Base-by-base conservation (phyloP, 2,329 filamentous ascomycete species). In the Tolypocladium amazonense region DNA sequence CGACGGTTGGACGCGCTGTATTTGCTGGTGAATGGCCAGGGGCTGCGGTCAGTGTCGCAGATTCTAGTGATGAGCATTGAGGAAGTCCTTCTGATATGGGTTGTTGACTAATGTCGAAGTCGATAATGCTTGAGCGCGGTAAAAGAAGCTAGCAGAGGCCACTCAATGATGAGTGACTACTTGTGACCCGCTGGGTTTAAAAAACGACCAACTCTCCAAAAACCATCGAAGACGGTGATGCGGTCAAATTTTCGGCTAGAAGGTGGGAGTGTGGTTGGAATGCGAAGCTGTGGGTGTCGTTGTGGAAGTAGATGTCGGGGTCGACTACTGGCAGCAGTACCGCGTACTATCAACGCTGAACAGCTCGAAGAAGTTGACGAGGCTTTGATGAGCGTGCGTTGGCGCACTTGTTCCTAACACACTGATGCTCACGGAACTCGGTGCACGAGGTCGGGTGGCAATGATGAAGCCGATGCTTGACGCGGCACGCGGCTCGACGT, bases 11-110 rank as follows among this genome's bases (percentile, higher is more conserved):
- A 68, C 65, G 76, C 73, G 69, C 79, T 77, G 69, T 79, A 77
- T 73, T 81, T 83, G 76, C 72, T 77, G n/a, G n/a, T n/a, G 65
- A 76, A 76, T 64, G 78, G 77, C 81, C 81, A 84, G 72, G 76
- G 77, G 73, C 73, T 81, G 71, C 79, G 76, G 69, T 83, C 79
- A 68, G 78, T 73, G 63, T 81, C 78, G 72, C 74, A 73, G 69
- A 78, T 77, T 73, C 80, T 79, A 68, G 80, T 78, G 75, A 80
- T 79, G 70, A 83, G 79, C 81, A 84, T 81, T 80, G 75, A 76
- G 72, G 76, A 72, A 35, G 33, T 54, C 33, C 14, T 50, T 56
- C 23, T 7, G 27, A 45, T 38, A 55, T 39, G 27, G n/a, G n/a
- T n/a, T 11, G 18, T 30, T 41, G 33, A 50, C 3, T 30, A 35